Evolutionary conservation across 352 stramenopile genomes (phyloP), one percentile per base, ranked within the genome.

Genomic region (Pythium phragmiticola): DNA sequence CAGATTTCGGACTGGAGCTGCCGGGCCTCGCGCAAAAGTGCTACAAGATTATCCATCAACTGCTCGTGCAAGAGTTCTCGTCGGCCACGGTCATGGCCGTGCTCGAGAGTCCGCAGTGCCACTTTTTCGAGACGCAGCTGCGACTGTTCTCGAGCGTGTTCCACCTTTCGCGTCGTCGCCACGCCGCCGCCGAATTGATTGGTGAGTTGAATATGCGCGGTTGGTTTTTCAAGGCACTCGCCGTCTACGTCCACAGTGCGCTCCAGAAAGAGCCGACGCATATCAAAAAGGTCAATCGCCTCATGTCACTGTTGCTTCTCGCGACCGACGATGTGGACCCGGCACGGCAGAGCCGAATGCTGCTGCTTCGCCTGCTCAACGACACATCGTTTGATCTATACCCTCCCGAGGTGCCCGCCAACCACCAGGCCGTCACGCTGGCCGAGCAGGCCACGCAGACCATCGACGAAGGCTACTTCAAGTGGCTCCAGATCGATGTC

Each of bases 201-300:
- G 55, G 59, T 13, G 76, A 88, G 37, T 59, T 95, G 11, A 87
- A 90, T 54, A 90, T 91, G 80, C 83, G 83, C 17, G 84, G 82
- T 9, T 95, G 86, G 86, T 90, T 93, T 46, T 88, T 92, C 60
- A 91, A 95, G 63, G 80, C 75, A 4, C 67, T 93, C 1, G 78
- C 86, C 5, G 78, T 95, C 53, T 90, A 91, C 39, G 67, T 95
- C n/a, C 84, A 95, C 65, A 61, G 88, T 23, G 68, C 72, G 0
- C 56, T 94, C 45, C 78, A 89, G 55, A 84, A 88, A 33, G 81
- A 89, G n/a, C 79, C 78, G 4, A 80, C 83, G 6, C 76, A 74
- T 30, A 88, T 88, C 72, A 90, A 89, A 64, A 75, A 67, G 26
- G 74, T 87, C n/a, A 90, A 89, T 58, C 66, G 71, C 16, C 54